Base-by-base conservation (phyloP, 139 green algal species). In the Auxenochlorella pyrenoidosa region DNA sequence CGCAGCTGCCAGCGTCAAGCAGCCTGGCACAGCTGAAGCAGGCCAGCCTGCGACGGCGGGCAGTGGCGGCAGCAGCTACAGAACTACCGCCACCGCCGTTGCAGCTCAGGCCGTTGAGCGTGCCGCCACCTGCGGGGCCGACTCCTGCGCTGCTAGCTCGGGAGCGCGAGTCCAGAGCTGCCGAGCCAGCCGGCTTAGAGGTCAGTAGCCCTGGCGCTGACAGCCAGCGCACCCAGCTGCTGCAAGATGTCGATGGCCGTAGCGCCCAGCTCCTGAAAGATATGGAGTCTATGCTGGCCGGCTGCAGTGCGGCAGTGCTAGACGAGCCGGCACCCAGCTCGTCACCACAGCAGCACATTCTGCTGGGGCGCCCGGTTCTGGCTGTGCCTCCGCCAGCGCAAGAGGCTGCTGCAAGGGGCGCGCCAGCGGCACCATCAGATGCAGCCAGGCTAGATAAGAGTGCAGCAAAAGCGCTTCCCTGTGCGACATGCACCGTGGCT, bases 11-110 rank as follows among this genome's bases (percentile, higher is more conserved):
- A 30, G 32, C 26, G 40, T 32, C 18, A 32, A 66, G 41, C 66
- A 58, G 66, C 82, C 71, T 87, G 47, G 70, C 36, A 8, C 70
- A 38, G 40, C n/a, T 87, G 24, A 87, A 87, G 83, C 51, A 68
- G 24, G 71, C 83, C 36, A 73, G 47, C 36, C 71, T 87, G 34
- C 47, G 28, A 5, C 47, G 70, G 5, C 68, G 71, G 5, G 32
- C 78, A 19, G 54, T 44, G 12, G 44, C 40, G 16, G 32, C 44
- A 34, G n/a, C 72, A 36, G 32, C 68, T 2, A 19, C 32, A 26
- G 70, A 58, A 63, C 28, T 30, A 41, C 2, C 34, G 26, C 18
- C 36, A 76, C 40, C 41, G 76, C 28, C 43, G 43, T 0, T 38
- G 68, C 43, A 54, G 34, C 24, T n/a, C 41, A 63, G 22, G 54